Percentiles rank a stretch among this genome's conserved stretches.
Evolutionary conservation across 768 basidiomycete genomes (phyloP).

Genomic region (Podaxis carcinomalis): DNA sequence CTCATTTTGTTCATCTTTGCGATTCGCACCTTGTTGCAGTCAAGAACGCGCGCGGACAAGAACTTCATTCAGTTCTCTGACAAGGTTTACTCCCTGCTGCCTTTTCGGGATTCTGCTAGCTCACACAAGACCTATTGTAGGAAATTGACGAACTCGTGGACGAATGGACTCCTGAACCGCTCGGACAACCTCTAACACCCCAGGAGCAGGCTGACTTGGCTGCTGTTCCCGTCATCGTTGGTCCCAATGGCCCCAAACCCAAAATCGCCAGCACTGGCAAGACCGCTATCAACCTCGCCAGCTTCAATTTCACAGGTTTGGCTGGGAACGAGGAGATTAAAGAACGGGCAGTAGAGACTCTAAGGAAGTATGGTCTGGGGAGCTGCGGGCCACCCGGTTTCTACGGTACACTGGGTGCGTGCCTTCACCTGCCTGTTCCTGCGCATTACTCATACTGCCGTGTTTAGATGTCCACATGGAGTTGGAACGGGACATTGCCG

Average conservation of each 20-base stretch:
- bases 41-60: slow-evolving; percentile 81
- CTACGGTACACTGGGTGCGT: slow-evolving; percentile 90
- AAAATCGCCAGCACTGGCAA: slow-evolving; percentile 71
- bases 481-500: slow-evolving; percentile 84
- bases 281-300: slow-evolving; percentile 79
- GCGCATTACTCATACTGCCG: neutral
- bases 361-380: slow-evolving; percentile 88
- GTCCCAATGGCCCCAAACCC: slow-evolving; percentile 80
- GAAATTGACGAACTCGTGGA: slow-evolving; percentile 96
- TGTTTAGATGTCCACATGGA: slow-evolving; percentile 83
- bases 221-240: slow-evolving; percentile 72
- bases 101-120: neutral
- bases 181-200: slow-evolving; percentile 57
- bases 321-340: slow-evolving; percentile 87
- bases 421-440: neutral
- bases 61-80: slow-evolving; percentile 90
- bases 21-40: slow-evolving; percentile 85
- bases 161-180: slow-evolving; percentile 89
- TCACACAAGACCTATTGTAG: slow-evolving; percentile 31
- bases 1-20: slow-evolving; percentile 85
- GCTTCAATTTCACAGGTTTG: slow-evolving; percentile 89
- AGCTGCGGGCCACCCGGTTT: slow-evolving; percentile 97
- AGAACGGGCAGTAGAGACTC: slow-evolving; percentile 75
- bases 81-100: slow-evolving; percentile 59
- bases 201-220: slow-evolving; percentile 67